Conservation (phyloP, 2,329 filamentous ascomycete genomes). For the Claviceps purpurea region DNA sequence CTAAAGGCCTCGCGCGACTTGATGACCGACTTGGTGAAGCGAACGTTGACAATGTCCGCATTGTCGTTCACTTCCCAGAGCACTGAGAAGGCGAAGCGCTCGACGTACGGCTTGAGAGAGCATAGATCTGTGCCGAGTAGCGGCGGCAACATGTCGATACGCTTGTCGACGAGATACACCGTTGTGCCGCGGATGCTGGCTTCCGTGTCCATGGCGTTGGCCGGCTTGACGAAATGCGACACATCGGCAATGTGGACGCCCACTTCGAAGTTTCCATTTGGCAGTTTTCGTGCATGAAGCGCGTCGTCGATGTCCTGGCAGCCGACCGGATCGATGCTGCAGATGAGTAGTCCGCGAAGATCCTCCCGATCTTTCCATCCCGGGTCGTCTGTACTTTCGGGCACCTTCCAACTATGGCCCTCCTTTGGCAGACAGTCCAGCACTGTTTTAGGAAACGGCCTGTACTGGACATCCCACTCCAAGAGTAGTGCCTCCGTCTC, state of each 20-base stretch:
- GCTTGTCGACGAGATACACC: conserved; percentile 95
- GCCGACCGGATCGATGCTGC: conserved; percentile 91
- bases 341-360: conserved; percentile 74
- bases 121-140: conserved; percentile 92
- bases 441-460: conserved; percentile 91
- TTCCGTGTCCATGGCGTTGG: conserved; percentile 93
- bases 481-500: conserved; percentile 90
- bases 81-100: conserved; percentile 76
- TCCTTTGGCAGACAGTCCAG: conserved; percentile 84
- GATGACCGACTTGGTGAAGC: conserved; percentile 96
- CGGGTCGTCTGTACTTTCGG: conserved; percentile 61
- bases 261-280: conserved; percentile 90
- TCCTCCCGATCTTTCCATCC: conserved; percentile 81
- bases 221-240: conserved; percentile 96
- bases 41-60: conserved; percentile 71
- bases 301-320: conserved; percentile 99
- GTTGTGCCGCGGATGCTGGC: conserved; percentile 90
- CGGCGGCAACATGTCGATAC: conserved; percentile 98
- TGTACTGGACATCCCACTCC: conserved; percentile 95
- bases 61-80: conserved; percentile 80
- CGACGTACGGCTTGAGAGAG: conserved; percentile 94
- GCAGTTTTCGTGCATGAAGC: conserved; percentile 68
- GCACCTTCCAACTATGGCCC: conserved; percentile 90
- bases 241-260: conserved; percentile 98
- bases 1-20: conserved; percentile 93